A percentile compares a stretch with the other conserved stretches of the same genome.
These are phyloP conservation scores for Exophiala xenobiotica DNA, from an alignment of 2,329 filamentous ascomycete species.

Conservation along the genomic window DNA sequence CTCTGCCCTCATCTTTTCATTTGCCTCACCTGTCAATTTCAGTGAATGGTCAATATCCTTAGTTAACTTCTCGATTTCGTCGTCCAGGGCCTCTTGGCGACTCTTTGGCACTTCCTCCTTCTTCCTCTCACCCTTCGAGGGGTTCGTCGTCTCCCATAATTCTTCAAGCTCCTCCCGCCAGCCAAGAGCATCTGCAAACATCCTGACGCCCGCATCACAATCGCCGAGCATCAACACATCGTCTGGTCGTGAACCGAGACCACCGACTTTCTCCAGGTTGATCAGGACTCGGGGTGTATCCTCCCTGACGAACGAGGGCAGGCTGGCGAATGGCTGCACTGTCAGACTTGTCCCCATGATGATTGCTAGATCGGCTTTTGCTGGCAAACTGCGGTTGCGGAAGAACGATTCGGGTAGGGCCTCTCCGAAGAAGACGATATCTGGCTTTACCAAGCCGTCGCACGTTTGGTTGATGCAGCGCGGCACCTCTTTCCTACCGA, in stretches of 20 bases:
- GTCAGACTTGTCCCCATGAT: conserved; percentile 85
- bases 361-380: conserved; percentile 72
- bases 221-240: conserved; percentile 82
- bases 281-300: conserved; percentile 76
- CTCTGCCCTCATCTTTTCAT: conserved; percentile 39
- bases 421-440: conserved; percentile 94
- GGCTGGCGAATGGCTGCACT: conserved; percentile 83
- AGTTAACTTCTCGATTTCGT: conserved; percentile 59
- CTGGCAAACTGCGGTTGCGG: conserved; percentile 54
- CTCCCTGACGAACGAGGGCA: conserved; percentile 65
- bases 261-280: conserved; percentile 81
- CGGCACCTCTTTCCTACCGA: conserved; percentile 68
- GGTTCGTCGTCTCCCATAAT: conserved; percentile 69
- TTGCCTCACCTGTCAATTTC: conserved; percentile 41
- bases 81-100: conserved; percentile 57
- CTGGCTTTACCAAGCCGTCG: conserved; percentile 80
- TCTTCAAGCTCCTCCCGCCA: conserved; percentile 82
- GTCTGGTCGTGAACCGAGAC: conserved; percentile 71
- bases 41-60: conserved; percentile 58
- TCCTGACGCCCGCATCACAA: conserved; percentile 78
- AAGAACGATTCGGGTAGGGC: conserved; percentile 66
- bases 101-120: conserved; percentile 40
- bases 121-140: conserved; percentile 57
- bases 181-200: conserved; percentile 74
- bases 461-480: conserved; percentile 64